Evolutionary conservation across 805 yeast genomes (phyloP).

Genomic region (Citeromyces matritensis): DNA sequence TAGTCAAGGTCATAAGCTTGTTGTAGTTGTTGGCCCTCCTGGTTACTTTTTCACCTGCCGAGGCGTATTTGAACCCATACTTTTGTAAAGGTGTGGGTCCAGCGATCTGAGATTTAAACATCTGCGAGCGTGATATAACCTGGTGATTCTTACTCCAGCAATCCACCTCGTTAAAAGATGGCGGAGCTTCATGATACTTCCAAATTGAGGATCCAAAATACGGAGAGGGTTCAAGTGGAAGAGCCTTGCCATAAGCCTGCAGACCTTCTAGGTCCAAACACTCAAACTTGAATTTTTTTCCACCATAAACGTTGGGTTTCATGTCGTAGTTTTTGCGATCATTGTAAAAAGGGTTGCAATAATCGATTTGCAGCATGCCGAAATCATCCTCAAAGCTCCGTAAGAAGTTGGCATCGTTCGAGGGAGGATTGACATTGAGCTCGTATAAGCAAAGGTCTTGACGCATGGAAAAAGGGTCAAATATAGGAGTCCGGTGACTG

Average conservation of each 20-base stretch:
- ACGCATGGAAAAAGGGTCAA: neutral
- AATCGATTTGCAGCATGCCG: slow-evolving; percentile 36
- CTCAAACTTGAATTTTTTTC: slow-evolving; percentile 36
- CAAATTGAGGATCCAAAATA: neutral
- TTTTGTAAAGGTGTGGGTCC: slow-evolving; percentile 23
- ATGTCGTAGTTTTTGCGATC: slow-evolving; percentile 32
- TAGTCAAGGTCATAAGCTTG: slow-evolving; percentile 36
- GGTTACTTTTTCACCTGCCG: slow-evolving; percentile 12
- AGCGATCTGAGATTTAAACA: slow-evolving; percentile 33
- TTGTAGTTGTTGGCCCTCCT: slow-evolving; percentile 21
- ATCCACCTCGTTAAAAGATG: slow-evolving; percentile 4
- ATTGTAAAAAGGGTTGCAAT: slow-evolving; percentile 51
- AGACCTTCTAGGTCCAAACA: slow-evolving; percentile 18
- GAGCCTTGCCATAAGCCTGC: slow-evolving; percentile 4
- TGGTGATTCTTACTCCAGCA: slow-evolving; percentile 5
- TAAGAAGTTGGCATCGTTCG: neutral
- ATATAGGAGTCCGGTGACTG: neutral
- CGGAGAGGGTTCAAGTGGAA: neutral
- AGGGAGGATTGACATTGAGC: neutral
- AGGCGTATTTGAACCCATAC: slow-evolving; percentile 21
- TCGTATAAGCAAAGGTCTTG: neutral
- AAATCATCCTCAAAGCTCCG: slow-evolving; percentile 19
- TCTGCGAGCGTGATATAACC: slow-evolving; percentile 5
- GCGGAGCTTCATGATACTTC: neutral
- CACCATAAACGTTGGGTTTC: slow-evolving; percentile 51